A percentile compares a stretch with the other conserved stretches of the same genome.
phyloP scores from a whole-genome alignment of 176 grass and related monocot genomes.

The Bolboschoenus planiculmis region DNA sequence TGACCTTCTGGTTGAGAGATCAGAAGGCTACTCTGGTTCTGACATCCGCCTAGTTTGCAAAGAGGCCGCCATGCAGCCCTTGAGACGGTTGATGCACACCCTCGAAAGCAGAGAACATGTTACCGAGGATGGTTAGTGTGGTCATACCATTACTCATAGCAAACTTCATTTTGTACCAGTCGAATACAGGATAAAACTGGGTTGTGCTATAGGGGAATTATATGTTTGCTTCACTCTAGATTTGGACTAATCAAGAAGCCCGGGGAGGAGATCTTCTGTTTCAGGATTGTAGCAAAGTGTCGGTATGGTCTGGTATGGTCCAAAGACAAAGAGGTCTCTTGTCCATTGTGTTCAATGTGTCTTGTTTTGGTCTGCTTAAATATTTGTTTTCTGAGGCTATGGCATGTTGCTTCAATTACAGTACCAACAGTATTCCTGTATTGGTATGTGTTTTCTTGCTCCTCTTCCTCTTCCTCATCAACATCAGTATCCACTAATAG shows the following conservation, averaged over 20 bases:
- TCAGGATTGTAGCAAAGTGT: background rate
- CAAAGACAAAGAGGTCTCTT: background rate
- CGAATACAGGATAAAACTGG: background rate
- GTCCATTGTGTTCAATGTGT: background rate
- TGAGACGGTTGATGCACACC: constrained; percentile 66
- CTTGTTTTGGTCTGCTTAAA: background rate
- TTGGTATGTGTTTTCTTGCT: background rate
- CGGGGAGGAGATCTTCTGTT: background rate
- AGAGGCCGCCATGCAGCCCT: constrained; percentile 90
- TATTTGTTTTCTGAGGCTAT: too few species aligned
- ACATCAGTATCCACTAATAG: background rate
- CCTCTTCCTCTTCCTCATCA: background rate
- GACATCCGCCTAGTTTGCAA: constrained; percentile 92
- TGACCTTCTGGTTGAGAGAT: constrained; percentile 64
- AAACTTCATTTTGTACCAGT: background rate
- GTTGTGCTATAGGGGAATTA: background rate
- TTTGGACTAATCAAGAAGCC: background rate
- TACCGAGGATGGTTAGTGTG: constrained; percentile 63
- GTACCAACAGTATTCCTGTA: background rate
- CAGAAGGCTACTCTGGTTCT: constrained; percentile 89
- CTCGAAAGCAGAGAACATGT: constrained; percentile 54
- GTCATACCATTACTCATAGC: constrained; percentile 1
- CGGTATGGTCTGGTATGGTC: background rate
- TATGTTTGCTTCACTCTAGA: background rate
- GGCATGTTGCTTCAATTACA: background rate